These are phyloP conservation scores for Mycosphaerelloides madeirae DNA, from an alignment of 2,329 filamentous ascomycete genomes.

Conservation along the genomic window DNA sequence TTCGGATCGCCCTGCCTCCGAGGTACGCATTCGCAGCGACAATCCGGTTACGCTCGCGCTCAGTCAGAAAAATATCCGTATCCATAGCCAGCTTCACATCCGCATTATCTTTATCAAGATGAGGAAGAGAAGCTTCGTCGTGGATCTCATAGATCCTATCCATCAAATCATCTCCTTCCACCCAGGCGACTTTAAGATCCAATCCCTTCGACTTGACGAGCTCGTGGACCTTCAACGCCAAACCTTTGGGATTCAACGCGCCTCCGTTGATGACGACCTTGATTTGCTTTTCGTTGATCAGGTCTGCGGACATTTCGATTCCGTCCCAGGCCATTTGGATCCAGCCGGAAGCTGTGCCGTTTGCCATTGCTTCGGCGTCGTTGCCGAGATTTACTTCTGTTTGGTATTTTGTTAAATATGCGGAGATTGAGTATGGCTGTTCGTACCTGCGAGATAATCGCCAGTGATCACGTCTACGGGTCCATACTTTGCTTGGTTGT, in stretches of 20 bases:
- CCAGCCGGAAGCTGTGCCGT: slow-evolving; percentile 22
- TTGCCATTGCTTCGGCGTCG: slow-evolving; percentile 23
- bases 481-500: slow-evolving; percentile 26
- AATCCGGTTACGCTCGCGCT: slow-evolving; percentile 17
- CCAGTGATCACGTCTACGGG: slow-evolving; percentile 50
- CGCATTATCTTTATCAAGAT: slow-evolving; percentile 22
- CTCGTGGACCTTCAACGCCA: slow-evolving; percentile 44
- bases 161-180: slow-evolving; percentile 38
- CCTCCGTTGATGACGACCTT: slow-evolving; percentile 56
- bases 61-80: slow-evolving; percentile 18
- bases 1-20: slow-evolving; percentile 39
- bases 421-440: neutral
- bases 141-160: slow-evolving; percentile 16
- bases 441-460: slow-evolving; percentile 46
- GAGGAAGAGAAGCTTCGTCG: slow-evolving; percentile 15
- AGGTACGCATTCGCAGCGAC: slow-evolving; percentile 36
- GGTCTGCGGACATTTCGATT: slow-evolving; percentile 42
- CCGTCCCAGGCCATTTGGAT: slow-evolving; percentile 47
- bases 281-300: slow-evolving; percentile 46
- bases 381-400: slow-evolving; percentile 25
- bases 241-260: slow-evolving; percentile 49
- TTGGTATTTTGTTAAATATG: slow-evolving; percentile 9
- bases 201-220: slow-evolving; percentile 32
- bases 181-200: slow-evolving; percentile 42
- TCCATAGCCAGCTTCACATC: slow-evolving; percentile 21